A percentile compares a stretch with the other conserved stretches of the same genome.
Evolutionary conservation across 2,329 filamentous ascomycete species (phyloP).

Genomic region (Colletotrichum karsti): DNA sequence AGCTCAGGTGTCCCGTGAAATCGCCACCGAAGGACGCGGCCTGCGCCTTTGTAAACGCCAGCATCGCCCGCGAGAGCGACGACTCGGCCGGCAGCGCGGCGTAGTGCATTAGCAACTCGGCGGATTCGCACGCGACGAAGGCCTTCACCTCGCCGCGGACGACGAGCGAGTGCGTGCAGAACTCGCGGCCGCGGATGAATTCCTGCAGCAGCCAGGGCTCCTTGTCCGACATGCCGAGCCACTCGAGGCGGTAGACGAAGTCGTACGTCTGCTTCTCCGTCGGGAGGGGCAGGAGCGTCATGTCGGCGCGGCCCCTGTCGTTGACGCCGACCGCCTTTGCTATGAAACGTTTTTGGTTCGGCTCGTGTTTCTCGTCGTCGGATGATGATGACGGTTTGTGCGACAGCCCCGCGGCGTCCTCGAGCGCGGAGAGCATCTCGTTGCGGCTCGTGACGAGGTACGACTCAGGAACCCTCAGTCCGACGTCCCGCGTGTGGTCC

Average conservation of each 20-base stretch:
- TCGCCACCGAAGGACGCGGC: slow-evolving; percentile 54
- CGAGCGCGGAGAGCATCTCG: slow-evolving; percentile 62
- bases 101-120: slow-evolving; percentile 74
- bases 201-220: slow-evolving; percentile 75
- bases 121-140: slow-evolving; percentile 73
- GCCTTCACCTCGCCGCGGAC: slow-evolving; percentile 70
- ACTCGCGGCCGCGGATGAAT: slow-evolving; percentile 69
- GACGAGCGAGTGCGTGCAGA: slow-evolving; percentile 76
- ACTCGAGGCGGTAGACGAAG: slow-evolving; percentile 59
- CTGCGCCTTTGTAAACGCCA: slow-evolving; percentile 69
- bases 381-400: neutral
- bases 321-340: slow-evolving; percentile 73
- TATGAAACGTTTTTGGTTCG: slow-evolving; percentile 58
- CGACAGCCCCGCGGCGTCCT: slow-evolving; percentile 33
- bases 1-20: slow-evolving; percentile 76
- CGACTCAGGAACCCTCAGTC: slow-evolving; percentile 62
- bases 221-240: slow-evolving; percentile 56
- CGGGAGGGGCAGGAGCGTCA: slow-evolving; percentile 70
- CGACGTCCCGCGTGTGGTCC: slow-evolving; percentile 60
- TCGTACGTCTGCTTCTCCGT: slow-evolving; percentile 60
- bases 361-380: neutral
- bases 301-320: slow-evolving; percentile 65
- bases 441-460: slow-evolving; percentile 60
- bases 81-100: slow-evolving; percentile 63
- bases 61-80: slow-evolving; percentile 66